These are phyloP conservation scores for Cinchona pubescens DNA, from an alignment of 257 asterid genomes.

Conservation along the genomic window DNA sequence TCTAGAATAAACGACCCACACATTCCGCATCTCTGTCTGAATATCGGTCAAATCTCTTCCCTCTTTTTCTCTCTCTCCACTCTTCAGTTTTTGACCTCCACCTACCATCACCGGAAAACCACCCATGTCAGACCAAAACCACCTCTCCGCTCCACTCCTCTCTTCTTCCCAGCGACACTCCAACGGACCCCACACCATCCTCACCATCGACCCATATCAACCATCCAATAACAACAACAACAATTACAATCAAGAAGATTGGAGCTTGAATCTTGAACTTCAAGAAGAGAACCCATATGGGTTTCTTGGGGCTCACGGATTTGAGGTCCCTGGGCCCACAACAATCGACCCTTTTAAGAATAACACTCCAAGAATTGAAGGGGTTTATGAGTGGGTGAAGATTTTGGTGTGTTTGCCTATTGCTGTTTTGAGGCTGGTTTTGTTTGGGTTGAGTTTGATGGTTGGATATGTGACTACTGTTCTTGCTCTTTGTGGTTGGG, in stretches of 20 bases:
- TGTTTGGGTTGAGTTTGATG: conserved; percentile 59
- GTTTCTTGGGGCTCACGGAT: conserved; percentile 60
- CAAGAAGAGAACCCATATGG: conserved; percentile 49
- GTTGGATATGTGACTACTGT: conserved; percentile 65
- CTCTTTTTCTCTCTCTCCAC: conserved; percentile 9
- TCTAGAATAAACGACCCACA: background rate
- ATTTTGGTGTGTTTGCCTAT: conserved; percentile 68
- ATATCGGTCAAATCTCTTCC: background rate
- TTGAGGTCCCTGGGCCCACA: conserved; percentile 59
- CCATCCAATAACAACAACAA: background rate
- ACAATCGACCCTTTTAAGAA: conserved; percentile 82
- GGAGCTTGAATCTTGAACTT: conserved; percentile 16
- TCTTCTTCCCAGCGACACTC: conserved; percentile 15
- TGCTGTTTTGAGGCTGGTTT: conserved; percentile 54
- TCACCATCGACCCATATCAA: conserved; percentile 35
- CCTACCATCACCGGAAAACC: background rate
- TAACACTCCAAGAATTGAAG: conserved; percentile 59
- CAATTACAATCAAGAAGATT: background rate
- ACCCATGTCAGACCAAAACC: conserved; percentile 39
- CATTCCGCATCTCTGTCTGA: conserved; percentile 18
- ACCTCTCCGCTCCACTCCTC: conserved; percentile 53
- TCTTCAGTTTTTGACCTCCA: background rate
- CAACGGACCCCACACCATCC: conserved; percentile 39
- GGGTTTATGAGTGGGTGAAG: conserved; percentile 90
- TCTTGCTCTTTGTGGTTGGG: conserved; percentile 73